phyloP scores from a whole-genome alignment of 805 yeast genomes.

The Debaryomyces hansenii region DNA sequence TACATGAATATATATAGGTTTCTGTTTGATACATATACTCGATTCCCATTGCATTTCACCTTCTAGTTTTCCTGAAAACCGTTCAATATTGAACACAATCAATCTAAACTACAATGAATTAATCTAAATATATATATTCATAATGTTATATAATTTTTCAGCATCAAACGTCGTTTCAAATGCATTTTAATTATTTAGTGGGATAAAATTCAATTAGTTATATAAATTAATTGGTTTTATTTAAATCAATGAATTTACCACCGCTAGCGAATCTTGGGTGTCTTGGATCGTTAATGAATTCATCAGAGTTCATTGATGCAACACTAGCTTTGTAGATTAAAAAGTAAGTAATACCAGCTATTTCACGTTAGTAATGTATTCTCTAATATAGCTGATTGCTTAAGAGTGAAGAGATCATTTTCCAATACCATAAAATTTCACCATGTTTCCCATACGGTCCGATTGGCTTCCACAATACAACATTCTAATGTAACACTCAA shows the following conservation, averaged over 20 bases:
- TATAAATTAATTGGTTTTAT: constrained; percentile 16
- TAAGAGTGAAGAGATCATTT: background rate
- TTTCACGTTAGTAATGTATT: constrained; percentile 20
- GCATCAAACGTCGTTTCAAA: background rate
- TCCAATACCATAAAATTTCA: too few species aligned
- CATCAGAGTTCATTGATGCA: constrained; percentile 70
- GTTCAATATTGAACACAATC: too few species aligned
- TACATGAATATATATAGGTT: too few species aligned
- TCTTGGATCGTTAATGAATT: constrained; percentile 92
- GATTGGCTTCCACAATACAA: too few species aligned
- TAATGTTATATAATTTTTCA: background rate
- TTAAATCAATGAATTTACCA: constrained; percentile 40
- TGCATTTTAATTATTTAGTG: background rate
- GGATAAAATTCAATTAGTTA: background rate
- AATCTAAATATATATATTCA: background rate
- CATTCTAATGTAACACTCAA: too few species aligned
- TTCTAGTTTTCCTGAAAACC: too few species aligned
- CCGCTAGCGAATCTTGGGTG: constrained; percentile 78
- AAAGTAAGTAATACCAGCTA: constrained; percentile 64
- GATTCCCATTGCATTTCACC: too few species aligned
- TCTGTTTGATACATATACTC: too few species aligned
- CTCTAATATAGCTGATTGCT: background rate
- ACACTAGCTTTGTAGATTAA: constrained; percentile 67
- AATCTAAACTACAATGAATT: background rate
- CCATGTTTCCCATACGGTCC: too few species aligned